Percentiles rank a stretch among this genome's conserved stretches.
phyloP scores from a whole-genome alignment of 148 eudicot genomes.

The Heliamphora exappendiculata region DNA sequence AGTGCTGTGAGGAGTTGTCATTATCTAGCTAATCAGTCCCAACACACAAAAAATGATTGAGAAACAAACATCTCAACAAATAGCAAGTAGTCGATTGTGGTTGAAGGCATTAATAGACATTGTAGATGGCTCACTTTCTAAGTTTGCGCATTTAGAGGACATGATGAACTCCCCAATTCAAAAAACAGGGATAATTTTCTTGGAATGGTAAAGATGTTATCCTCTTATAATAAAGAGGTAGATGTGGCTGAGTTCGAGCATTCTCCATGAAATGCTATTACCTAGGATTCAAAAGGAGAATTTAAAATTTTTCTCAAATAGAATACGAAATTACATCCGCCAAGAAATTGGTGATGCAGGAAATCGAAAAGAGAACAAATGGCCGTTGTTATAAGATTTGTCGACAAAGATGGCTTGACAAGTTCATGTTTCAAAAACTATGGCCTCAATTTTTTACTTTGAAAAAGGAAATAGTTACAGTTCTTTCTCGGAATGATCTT shows the following conservation, averaged over 20 bases:
- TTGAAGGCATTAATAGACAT: background rate
- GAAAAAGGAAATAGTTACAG: background rate
- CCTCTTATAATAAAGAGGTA: background rate
- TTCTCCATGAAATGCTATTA: background rate
- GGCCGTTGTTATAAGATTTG: background rate
- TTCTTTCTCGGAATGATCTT: background rate
- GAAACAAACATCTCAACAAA: background rate
- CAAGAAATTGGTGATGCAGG: too few relatives aligned
- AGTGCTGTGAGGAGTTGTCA: too few relatives aligned
- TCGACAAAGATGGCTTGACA: background rate
- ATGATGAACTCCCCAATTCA: constrained; percentile 2
- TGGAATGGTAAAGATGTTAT: background rate
- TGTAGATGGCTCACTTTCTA: constrained; percentile 12
- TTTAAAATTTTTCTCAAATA: background rate
- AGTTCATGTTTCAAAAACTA: background rate
- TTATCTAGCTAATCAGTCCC: too few relatives aligned
- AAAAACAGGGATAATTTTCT: constrained; percentile 6
- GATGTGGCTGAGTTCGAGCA: background rate
- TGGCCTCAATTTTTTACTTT: background rate
- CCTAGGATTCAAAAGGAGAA: background rate
- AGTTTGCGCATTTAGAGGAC: constrained; percentile 15
- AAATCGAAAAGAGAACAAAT: too few relatives aligned
- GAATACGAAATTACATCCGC: too few relatives aligned
- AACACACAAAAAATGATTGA: too few relatives aligned
- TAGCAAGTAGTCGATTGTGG: background rate